Conservation (phyloP, 1,139 yeast genomes). For the Scheffersomyces segobiensis region DNA sequence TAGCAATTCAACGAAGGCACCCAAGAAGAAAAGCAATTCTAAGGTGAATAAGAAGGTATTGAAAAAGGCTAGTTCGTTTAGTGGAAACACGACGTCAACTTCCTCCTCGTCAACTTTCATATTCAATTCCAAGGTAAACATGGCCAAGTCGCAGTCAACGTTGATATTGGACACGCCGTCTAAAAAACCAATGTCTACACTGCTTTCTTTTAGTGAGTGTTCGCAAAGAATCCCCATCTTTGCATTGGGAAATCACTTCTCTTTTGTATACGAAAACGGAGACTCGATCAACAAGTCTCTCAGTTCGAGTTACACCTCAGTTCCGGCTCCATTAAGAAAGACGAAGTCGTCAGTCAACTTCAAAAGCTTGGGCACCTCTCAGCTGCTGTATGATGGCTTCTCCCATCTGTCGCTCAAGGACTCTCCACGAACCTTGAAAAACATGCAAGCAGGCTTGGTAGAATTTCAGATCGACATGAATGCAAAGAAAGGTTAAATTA, state of each 20-base stretch:
- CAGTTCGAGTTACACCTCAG: constrained; percentile 2
- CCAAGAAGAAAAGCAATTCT: constrained; percentile 6
- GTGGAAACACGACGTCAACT: constrained; percentile 4
- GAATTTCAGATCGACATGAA: constrained; percentile 35
- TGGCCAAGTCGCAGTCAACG: neutral
- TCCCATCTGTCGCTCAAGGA: constrained; percentile 6
- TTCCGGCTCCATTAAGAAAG: constrained; percentile 10
- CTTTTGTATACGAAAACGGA: constrained; percentile 23
- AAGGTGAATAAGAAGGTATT: constrained; percentile 15
- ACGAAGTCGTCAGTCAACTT: constrained; percentile 16
- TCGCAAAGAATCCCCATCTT: constrained; percentile 25
- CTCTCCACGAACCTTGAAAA: constrained; percentile 22
- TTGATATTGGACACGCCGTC: constrained; percentile 2
- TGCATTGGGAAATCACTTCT: constrained; percentile 14
- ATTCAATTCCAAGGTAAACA: neutral
- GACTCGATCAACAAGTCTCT: constrained; percentile 6
- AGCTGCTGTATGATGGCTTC: constrained; percentile 9
- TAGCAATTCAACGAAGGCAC: neutral
- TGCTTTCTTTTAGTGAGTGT: constrained; percentile 29
- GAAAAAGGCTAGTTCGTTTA: constrained; percentile 15
- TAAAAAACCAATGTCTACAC: constrained; percentile 11
- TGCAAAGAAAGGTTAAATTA: constrained; percentile 1
- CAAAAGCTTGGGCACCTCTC: constrained; percentile 10
- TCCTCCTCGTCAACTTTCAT: constrained; percentile 2
- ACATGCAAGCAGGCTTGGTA: constrained; percentile 39